Conservation (phyloP, 306 rosid species). For the Oxytropis ochrocephala region DNA sequence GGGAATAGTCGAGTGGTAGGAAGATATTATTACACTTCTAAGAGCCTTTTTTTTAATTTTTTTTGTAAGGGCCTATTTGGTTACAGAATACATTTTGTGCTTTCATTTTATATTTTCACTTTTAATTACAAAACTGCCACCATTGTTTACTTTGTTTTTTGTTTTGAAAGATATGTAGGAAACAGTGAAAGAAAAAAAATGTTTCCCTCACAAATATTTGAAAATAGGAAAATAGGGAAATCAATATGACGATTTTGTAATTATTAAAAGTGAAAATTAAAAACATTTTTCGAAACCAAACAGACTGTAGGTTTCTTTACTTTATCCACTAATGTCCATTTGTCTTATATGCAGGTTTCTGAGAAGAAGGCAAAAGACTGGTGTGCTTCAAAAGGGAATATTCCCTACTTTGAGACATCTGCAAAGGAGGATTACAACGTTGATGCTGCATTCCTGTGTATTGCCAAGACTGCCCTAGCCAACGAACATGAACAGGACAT, state of each 20-base stretch:
- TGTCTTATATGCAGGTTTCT: slow-evolving; percentile 55
- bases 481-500: slow-evolving; percentile 81
- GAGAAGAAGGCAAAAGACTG: slow-evolving; percentile 95
- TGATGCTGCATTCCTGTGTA: slow-evolving; percentile 78
- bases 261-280: background rate
- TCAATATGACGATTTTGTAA: background rate
- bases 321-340: slow-evolving; percentile 21
- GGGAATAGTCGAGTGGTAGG: slow-evolving; percentile 99
- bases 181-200: too few species aligned
- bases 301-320: background rate
- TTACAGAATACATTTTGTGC: background rate
- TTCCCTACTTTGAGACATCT: slow-evolving; percentile 90
- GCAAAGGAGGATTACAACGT: slow-evolving; percentile 94
- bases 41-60: background rate
- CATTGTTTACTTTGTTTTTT: background rate
- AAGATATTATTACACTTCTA: background rate
- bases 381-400: slow-evolving; percentile 84
- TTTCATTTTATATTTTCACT: background rate
- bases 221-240: background rate
- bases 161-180: background rate
- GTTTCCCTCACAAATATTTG: background rate
- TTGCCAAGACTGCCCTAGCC: slow-evolving; percentile 86
- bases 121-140: background rate
- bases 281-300: background rate
- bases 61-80: background rate